Base-by-base conservation (phyloP, 768 basidiomycete species). In the Suillus variegatus region DNA sequence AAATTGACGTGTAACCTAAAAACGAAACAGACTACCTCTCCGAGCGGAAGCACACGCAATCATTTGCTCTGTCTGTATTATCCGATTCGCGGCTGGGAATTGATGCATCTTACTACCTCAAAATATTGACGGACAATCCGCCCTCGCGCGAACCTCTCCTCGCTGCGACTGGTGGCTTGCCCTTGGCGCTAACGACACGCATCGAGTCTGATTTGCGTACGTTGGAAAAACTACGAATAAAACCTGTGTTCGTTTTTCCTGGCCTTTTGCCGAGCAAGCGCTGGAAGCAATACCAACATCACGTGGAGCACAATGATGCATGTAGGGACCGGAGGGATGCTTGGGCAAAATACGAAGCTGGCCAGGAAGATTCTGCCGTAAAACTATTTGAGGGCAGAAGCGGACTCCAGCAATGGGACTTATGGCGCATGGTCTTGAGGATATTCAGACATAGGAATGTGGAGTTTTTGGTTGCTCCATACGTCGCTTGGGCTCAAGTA, bases 231-330 rank as follows among this genome's bases (percentile, higher is more conserved):
- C 82, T 93, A 41, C 89, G 86, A 69, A 98, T 99, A 84, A 97
- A 97, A 75, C 97, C 97, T 25, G 94, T 99, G n/a, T 97, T 99
- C 72, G 94, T 99, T 60, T 99, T 99, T 78, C 88, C 93, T 18
- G 97, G 97, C 5, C 82, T 99, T 40, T 81, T 88, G 1, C 92
- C 93, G 1, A 88, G 88, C 70, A 89, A 88, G 67, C 87, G 91
- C 64, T 85, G 84, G 80, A 92, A 91, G 76, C 84, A 83, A 13
- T 69, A 69, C 47, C 83, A 84, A 64, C 84, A 86, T 54, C 82
- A 86, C 36, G 73, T 75, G 20, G 87, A 88, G 69, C 82, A 86
- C 69, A 79, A 77, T 55, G 91, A 94, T 55, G 88, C 88, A 20
- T 91, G 89, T 75, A 84, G 88, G 58, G 93, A 92, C 75, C 80